A percentile compares a stretch with the other conserved stretches of the same genome.
phyloP scores from a whole-genome alignment of 2,329 filamentous ascomycete species.

The Dendryphion nanum region DNA sequence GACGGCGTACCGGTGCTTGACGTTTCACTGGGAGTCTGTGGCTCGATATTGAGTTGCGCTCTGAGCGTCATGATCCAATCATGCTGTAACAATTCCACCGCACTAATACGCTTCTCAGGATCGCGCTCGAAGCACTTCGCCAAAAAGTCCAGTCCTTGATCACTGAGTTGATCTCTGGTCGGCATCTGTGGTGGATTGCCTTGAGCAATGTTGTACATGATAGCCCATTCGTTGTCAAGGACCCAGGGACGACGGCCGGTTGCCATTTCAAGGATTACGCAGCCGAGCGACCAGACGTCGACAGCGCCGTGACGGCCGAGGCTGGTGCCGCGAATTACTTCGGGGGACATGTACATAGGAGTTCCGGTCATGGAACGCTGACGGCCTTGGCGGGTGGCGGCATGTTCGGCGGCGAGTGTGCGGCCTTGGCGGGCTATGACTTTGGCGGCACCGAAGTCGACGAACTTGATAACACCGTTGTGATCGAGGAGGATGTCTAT shows the following conservation, averaged over 20 bases:
- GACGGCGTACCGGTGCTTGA: constrained; percentile 16
- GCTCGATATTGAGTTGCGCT: constrained; percentile 47
- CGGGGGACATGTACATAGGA: constrained; percentile 99
- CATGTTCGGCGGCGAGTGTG: constrained; percentile 69
- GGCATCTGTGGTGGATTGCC: constrained; percentile 90
- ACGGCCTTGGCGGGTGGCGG: constrained; percentile 46
- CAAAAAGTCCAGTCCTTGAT: constrained; percentile 83
- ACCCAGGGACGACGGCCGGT: constrained; percentile 94
- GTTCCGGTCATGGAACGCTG: constrained; percentile 96
- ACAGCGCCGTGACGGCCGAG: constrained; percentile 77
- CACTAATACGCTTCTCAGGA: constrained; percentile 73
- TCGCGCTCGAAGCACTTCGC: constrained; percentile 83
- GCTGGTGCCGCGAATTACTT: constrained; percentile 85
- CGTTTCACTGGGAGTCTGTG: constrained; percentile 41
- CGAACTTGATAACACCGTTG: constrained; percentile 98
- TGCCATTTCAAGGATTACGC: constrained; percentile 96
- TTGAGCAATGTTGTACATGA: constrained; percentile 99
- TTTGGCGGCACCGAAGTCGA: constrained; percentile 97
- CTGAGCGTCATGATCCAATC: constrained; percentile 70
- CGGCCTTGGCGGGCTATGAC: constrained; percentile 92
- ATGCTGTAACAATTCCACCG: constrained; percentile 87
- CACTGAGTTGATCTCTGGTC: constrained; percentile 76
- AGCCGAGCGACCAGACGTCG: constrained; percentile 95
- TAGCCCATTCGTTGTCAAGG: constrained; percentile 98
- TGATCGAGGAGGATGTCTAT: constrained; percentile 92